Base-by-base conservation (phyloP, 495 filamentous ascomycete genomes). In the Corynascus novoguineensis region DNA sequence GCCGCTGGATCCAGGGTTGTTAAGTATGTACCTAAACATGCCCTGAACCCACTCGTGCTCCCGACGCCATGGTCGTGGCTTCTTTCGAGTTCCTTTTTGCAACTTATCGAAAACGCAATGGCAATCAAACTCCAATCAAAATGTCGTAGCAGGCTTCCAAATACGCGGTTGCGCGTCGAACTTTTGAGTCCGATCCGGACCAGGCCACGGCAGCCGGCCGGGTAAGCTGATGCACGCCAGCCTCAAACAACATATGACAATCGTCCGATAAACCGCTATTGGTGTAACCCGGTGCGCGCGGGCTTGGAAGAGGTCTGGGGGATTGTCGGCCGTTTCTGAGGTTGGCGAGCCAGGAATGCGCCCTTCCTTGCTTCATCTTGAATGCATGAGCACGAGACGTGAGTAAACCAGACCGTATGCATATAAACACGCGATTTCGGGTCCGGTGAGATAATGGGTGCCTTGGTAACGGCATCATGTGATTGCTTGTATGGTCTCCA, bases 41-140 rank as follows among this genome's bases (percentile, higher is more conserved):
- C 37, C 10, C 24, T n/a, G 35, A 21, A n/a, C 51, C 51, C 40
- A 28, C 38, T 52, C 41, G 50, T 52, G 50, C 24, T 25, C 35
- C 34, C 21, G 50, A 52, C 15, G 17, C 29, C 14, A 35, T 52
- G 50, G 2, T n/a, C 41, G 34, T 41, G 35, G 17, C 15, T 11
- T 17, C 14, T n/a, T 15, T 19, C 3, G 15, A 38, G 10, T 1
- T n/a, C 14, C 9, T n/a, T n/a, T n/a, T n/a, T n/a, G n/a, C n/a
- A n/a, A n/a, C n/a, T n/a, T n/a, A n/a, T n/a, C n/a, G n/a, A n/a
- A n/a, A n/a, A n/a, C n/a, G n/a, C n/a, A n/a, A n/a, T n/a, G n/a
- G n/a, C n/a, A n/a, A n/a, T n/a, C n/a, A n/a, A n/a, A n/a, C n/a
- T n/a, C 42, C 10, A 11, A 11, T 5, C 15, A 8, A 5, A 41